phyloP scores from a whole-genome alignment of 345 rosid species.

The Populus ilicifolia region DNA sequence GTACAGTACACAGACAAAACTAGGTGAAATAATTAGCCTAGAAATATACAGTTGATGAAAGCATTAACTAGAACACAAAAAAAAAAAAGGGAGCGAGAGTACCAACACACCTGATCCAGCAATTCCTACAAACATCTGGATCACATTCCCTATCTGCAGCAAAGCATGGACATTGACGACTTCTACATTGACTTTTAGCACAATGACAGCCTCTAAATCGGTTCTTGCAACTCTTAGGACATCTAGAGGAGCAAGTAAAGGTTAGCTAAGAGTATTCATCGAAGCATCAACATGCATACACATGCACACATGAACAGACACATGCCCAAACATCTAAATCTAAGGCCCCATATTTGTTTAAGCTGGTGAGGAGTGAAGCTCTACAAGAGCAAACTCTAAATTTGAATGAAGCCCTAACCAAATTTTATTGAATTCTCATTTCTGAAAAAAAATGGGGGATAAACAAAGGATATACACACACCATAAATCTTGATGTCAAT shows the following conservation, averaged over 20 bases:
- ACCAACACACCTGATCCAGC: conserved; percentile 88
- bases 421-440: not conserved
- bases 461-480: not conserved
- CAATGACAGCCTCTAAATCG: conserved; percentile 99
- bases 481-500: not conserved
- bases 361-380: not conserved
- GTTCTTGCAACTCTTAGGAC: conserved; percentile 94
- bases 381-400: not conserved
- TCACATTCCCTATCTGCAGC: conserved; percentile 99
- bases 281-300: not conserved
- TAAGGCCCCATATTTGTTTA: not conserved
- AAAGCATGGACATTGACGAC: conserved; percentile 99
- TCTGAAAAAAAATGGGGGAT: not conserved
- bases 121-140: conserved; percentile 98
- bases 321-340: not conserved
- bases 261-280: conserved; percentile 15
- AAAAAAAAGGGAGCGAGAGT: not conserved
- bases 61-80: not conserved
- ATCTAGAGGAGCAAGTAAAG: conserved; percentile 43
- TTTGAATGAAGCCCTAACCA: not conserved
- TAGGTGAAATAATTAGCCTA: not conserved
- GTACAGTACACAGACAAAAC: not conserved
- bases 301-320: not conserved
- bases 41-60: not conserved
- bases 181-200: conserved; percentile 98